A percentile compares a stretch with the other conserved stretches of the same genome.
These are phyloP conservation scores for Trypanosoma avium DNA, from an alignment of 208 protist species.

Conservation along the genomic window DNA sequence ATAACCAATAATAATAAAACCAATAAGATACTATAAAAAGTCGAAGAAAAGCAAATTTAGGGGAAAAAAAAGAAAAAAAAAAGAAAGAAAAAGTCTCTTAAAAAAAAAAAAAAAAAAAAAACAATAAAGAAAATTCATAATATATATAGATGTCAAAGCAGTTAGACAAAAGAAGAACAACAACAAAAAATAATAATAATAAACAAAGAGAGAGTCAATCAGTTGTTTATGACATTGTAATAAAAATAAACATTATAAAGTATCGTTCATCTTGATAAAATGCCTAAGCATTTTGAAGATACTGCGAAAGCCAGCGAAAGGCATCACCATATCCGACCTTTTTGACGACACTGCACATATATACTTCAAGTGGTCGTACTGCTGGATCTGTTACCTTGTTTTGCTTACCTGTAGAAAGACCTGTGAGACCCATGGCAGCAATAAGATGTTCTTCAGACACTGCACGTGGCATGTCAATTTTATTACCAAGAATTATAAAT, in stretches of 20 bases:
- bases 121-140: slow-evolving; percentile 16
- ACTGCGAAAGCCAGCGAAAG: slow-evolving; percentile 96
- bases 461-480: slow-evolving; percentile 97
- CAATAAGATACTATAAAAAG: neutral
- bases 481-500: slow-evolving; percentile 99
- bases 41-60: neutral
- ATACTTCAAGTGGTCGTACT: slow-evolving; percentile 98
- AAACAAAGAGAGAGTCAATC: too few species aligned
- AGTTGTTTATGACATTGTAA: too few species aligned
- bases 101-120: slow-evolving; percentile 21
- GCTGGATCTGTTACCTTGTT: slow-evolving; percentile 81
- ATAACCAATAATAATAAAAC: slow-evolving; percentile 3
- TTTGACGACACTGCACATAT: slow-evolving; percentile 99
- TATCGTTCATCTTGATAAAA: slow-evolving; percentile 10
- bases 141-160: slow-evolving; percentile 1
- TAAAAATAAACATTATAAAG: too few species aligned
- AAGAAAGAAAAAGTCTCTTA: neutral
- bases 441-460: slow-evolving; percentile 95
- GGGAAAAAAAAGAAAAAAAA: neutral
- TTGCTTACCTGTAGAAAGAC: slow-evolving; percentile 94
- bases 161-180: neutral
- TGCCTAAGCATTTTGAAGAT: slow-evolving; percentile 80
- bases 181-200: slow-evolving; percentile 7
- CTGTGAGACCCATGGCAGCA: slow-evolving; percentile 88
- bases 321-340: slow-evolving; percentile 98